A percentile compares a stretch with the other conserved stretches of the same genome.
Evolutionary conservation across 1,284 basidiomycete genomes (phyloP).

Genomic region (Neotropicomus parvogracilis): DNA sequence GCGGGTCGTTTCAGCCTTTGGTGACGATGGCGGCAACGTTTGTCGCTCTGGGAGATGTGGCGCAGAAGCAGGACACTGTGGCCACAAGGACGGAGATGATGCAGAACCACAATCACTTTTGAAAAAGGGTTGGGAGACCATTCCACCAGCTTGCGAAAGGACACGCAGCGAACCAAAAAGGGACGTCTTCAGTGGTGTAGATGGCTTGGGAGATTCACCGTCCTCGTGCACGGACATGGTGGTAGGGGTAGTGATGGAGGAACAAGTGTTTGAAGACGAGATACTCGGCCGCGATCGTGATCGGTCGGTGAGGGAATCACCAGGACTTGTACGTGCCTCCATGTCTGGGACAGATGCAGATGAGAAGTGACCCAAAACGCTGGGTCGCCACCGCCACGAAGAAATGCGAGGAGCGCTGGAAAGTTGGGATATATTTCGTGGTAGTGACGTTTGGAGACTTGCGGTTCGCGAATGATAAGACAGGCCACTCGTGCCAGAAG

Average conservation of each 20-base stretch:
- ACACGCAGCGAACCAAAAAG: slow-evolving; percentile 49
- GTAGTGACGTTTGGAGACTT: slow-evolving; percentile 38
- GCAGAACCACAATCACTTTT: slow-evolving; percentile 23
- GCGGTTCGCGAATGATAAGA: slow-evolving; percentile 43
- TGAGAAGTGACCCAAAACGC: slow-evolving; percentile 57
- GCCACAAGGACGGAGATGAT: slow-evolving; percentile 40
- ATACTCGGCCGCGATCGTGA: slow-evolving; percentile 66
- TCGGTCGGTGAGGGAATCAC: slow-evolving; percentile 42
- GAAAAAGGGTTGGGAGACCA: slow-evolving; percentile 31
- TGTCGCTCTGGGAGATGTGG: slow-evolving; percentile 36
- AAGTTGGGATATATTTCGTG: slow-evolving; percentile 15
- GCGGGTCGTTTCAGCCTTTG: slow-evolving; percentile 25
- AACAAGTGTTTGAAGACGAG: slow-evolving; percentile 59
- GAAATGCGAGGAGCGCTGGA: slow-evolving; percentile 25
- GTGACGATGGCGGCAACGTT: slow-evolving; percentile 19
- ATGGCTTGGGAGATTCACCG: slow-evolving; percentile 34
- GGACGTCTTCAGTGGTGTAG: slow-evolving; percentile 41
- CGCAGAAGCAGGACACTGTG: slow-evolving; percentile 37
- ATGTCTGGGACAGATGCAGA: slow-evolving; percentile 39
- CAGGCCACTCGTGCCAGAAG: slow-evolving; percentile 25
- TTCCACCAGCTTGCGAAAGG: slow-evolving; percentile 35
- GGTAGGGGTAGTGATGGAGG: slow-evolving; percentile 44
- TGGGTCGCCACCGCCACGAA: slow-evolving; percentile 53
- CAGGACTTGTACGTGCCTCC: slow-evolving; percentile 35
- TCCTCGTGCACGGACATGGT: slow-evolving; percentile 32